Conservation (phyloP, 768 basidiomycete genomes). For the Boletus eberwhitei region DNA sequence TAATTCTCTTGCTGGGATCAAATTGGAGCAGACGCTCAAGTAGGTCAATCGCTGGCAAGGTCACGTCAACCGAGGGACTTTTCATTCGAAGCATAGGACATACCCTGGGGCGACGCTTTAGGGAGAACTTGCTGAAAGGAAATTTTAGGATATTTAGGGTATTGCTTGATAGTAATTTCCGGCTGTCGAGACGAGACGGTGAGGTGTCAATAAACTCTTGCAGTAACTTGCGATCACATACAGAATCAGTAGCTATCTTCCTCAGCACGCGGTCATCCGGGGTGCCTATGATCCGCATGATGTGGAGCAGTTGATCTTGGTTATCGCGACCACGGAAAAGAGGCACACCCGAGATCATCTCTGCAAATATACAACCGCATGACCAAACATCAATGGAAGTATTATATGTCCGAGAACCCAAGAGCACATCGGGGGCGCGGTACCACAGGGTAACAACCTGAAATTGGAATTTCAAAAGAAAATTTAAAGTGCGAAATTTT, state of each 20-base stretch:
- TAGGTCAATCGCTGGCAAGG: slow-evolving; percentile 71
- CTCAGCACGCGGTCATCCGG: slow-evolving; percentile 84
- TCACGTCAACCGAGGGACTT: slow-evolving; percentile 1
- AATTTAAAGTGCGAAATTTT: neutral
- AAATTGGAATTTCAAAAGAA: slow-evolving; percentile 2
- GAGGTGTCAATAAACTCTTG: slow-evolving; percentile 1
- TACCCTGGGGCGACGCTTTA: slow-evolving; percentile 83
- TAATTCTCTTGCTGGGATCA: slow-evolving; percentile 88
- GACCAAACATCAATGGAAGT: slow-evolving; percentile 99
- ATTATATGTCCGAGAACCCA: slow-evolving; percentile 95
- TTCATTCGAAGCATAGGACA: neutral
- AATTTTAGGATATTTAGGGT: slow-evolving; percentile 83
- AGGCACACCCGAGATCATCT: slow-evolving; percentile 98
- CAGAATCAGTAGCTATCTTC: slow-evolving; percentile 88
- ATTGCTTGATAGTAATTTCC: slow-evolving; percentile 79
- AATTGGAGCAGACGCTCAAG: slow-evolving; percentile 95
- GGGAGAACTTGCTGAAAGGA: slow-evolving; percentile 78
- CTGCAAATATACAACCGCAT: slow-evolving; percentile 98
- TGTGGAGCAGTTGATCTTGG: slow-evolving; percentile 95
- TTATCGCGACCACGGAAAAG: slow-evolving; percentile 97
- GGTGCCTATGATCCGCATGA: slow-evolving; percentile 96
- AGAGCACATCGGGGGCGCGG: slow-evolving; percentile 93
- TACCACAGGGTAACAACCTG: slow-evolving; percentile 99
- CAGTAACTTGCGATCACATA: slow-evolving; percentile 35
- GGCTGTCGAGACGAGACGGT: slow-evolving; percentile 48